These are phyloP conservation scores for Seminavis robusta DNA, from an alignment of 108 stramenopile genomes.

Conservation along the genomic window DNA sequence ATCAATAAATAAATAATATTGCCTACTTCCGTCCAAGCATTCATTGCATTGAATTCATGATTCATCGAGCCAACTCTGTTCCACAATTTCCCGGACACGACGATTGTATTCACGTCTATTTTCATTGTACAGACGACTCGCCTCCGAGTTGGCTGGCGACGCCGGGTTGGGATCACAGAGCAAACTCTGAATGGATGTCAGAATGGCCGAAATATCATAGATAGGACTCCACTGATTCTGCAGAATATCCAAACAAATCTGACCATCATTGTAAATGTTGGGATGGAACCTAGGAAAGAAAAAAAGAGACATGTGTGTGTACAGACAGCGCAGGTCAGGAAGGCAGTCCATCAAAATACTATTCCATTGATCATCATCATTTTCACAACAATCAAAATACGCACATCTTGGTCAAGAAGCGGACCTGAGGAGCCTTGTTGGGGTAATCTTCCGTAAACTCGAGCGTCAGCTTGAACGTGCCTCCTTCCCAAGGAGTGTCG, in stretches of 20 bases:
- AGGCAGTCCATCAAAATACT: no score
- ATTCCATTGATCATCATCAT: no score
- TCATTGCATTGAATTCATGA: conserved; percentile 21
- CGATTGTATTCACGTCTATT: conserved; percentile 98
- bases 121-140: conserved; percentile 95
- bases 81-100: conserved; percentile 97
- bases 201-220: conserved; percentile 98
- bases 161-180: conserved; percentile 99
- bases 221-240: conserved; percentile 99
- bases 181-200: conserved; percentile 98
- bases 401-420: conserved; percentile 98
- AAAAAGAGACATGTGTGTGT: no score
- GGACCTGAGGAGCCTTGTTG: conserved; percentile 96
- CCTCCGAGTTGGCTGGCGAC: conserved; percentile 94
- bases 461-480: conserved; percentile 92
- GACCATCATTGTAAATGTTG: conserved; percentile 99
- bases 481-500: conserved; percentile 99
- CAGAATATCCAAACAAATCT: conserved; percentile 98
- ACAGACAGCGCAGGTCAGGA: no score
- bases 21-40: no score
- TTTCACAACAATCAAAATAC: no score
- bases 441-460: conserved; percentile 99
- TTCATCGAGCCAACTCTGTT: conserved; percentile 94
- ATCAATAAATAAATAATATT: no score
- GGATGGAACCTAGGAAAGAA: no score